Evolutionary conservation across 257 asterid genomes (phyloP), one percentile per base, ranked within the genome.

Genomic region (Nicotiana benthamiana): DNA sequence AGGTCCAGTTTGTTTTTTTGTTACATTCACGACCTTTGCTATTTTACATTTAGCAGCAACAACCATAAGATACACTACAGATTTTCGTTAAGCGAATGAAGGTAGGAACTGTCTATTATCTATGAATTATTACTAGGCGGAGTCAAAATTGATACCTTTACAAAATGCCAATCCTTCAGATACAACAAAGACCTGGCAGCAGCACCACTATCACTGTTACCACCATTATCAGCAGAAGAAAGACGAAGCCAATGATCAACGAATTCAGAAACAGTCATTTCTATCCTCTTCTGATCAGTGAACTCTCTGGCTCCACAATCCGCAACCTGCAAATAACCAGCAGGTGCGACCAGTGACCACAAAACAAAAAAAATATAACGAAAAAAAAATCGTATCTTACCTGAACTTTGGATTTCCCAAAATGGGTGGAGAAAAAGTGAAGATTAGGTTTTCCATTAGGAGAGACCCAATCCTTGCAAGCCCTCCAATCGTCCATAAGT

Each of bases 91-190:
- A 7, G 46, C 10, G 10, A 2, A 40, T 34, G 43, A 36, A 36
- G 43, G 43, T 59, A 59, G 6, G 4, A 57, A 9, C 4, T 22
- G 1, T 59, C 12, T 20, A 59, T 59, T 59, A 59, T 20, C 30
- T 9, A 59, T 8, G 9, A 57, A 1, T 57, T 57, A 57, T 20
- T 7, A n/a, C 64, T 61, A 43, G 0, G 57, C 7, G 77, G 59
- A 26, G 0, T 17, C 80, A 72, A 32, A 62, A 75, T 15, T 76
- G 77, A 51, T 53, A 93, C 99, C 97, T 90, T 96, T 36, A 92
- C 97, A 81, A 96, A 96, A 89, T 96, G 98, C 99, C 99, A 96
- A 82, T 96, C 99, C 84, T 96, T 96, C 90, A 94, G 87, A 85
- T 94, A 96, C 84, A 95, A 65, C 66, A 85, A 84, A 80, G 91